Evolutionary conservation across 1,284 basidiomycete genomes (phyloP), one percentile per base, ranked within the genome.

Genomic region (Vanrija sp.): DNA sequence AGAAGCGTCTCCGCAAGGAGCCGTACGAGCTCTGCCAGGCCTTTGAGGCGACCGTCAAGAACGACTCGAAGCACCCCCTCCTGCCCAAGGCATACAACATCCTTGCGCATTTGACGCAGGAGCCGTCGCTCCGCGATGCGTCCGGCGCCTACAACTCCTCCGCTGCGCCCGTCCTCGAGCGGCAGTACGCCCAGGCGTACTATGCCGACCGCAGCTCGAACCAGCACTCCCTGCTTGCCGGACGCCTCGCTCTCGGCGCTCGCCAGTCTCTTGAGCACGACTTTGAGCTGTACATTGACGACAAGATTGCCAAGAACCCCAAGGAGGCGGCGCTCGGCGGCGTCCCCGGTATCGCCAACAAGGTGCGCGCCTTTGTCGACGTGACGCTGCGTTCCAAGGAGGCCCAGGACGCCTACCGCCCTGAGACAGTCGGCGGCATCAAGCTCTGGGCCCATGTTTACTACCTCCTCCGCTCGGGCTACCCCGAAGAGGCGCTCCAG

Each of bases 401-500:
- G 58, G 87, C 88, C 38, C 85, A 88, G 64, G 93, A 92, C 87
- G 85, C 87, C 52, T 88, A 88, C 61, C 81, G 85, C 52, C 86
- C 93, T 55, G 91, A 96, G 87, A 79, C 91, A 51, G 84, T 94
- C 23, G 85, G 86, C 50, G 87, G 89, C 15, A 86, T 88, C 65
- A 91, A 93, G 6, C 68, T 98, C 15, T 99, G 93, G 93, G 94
- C 94, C 14, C 86, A 89, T 57, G 75, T 96, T 42, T 98, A 91
- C 78, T 92, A 89, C 76, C 83, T 98, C 9, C 80, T 98, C 8
- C 86, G 95, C 26, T 88, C 88, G 2, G 96, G 95, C 1, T 86
- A 94, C 71, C 73, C 81, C 12, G 78, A 83, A 43, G 92, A 96
- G 60, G 93, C 95, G 0, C 78, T 95, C 34, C 81, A 83, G 7